phyloP scores from a whole-genome alignment of 768 basidiomycete genomes.

The Rhizopogon roseolus region DNA sequence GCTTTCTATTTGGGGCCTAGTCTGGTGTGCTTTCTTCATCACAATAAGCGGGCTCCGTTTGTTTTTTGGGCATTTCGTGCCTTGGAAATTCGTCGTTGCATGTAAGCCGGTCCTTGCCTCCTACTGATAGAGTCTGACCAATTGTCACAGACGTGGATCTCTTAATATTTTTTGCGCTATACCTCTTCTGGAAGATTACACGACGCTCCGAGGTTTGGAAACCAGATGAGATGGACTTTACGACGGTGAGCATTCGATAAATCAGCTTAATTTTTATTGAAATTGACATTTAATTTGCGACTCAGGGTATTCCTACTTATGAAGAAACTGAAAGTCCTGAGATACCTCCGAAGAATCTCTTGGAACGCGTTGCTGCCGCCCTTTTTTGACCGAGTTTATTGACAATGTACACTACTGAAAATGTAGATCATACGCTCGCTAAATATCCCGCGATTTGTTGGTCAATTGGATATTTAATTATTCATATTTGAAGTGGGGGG shows the following conservation, averaged over 20 bases:
- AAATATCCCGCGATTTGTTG: neutral
- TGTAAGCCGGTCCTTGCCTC: conserved; percentile 27
- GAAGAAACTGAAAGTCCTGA: conserved; percentile 64
- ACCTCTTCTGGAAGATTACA: conserved; percentile 16
- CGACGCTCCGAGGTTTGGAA: conserved; percentile 38
- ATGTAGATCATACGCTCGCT: neutral
- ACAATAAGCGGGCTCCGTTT: conserved; percentile 51
- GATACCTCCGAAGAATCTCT: conserved; percentile 43
- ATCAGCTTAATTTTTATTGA: neutral
- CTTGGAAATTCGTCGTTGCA: conserved; percentile 43
- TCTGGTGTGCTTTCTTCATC: conserved; percentile 58
- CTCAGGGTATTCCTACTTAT: conserved; percentile 56
- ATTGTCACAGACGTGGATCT: conserved; percentile 28
- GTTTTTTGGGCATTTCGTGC: conserved; percentile 53
- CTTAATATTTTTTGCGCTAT: conserved; percentile 14
- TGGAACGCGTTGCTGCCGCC: conserved; percentile 42
- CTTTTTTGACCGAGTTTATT: conserved; percentile 39
- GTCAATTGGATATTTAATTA: neutral
- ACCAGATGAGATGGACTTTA: conserved; percentile 64
- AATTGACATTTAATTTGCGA: neutral
- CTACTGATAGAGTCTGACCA: conserved; percentile 3
- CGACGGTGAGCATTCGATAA: conserved; percentile 39
- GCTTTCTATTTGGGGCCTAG: conserved; percentile 63
- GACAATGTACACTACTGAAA: neutral
- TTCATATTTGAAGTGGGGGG: neutral